phyloP scores from a whole-genome alignment of 208 protist genomes.

The Willaertia magna region DNA sequence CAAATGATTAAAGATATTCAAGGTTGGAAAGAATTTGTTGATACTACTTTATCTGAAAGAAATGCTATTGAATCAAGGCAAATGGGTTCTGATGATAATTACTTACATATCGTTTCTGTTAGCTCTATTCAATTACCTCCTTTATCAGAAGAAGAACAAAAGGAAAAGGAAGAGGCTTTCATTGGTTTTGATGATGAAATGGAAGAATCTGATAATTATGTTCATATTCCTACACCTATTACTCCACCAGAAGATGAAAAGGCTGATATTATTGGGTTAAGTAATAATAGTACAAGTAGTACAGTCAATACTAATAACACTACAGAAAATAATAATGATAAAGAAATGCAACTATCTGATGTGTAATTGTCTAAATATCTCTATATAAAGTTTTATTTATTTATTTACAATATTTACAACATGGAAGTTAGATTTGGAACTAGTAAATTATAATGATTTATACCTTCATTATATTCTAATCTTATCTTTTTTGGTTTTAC shows the following conservation, averaged over 20 bases:
- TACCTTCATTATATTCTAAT: not conserved
- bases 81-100: not conserved
- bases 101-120: not conserved
- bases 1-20: not conserved
- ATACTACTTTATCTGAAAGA: not conserved
- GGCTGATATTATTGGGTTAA: no score
- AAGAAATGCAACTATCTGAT: no score
- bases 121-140: not conserved
- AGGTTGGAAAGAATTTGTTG: conserved; percentile 3
- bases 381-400: no score
- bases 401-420: no score
- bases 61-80: not conserved
- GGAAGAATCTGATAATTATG: no score
- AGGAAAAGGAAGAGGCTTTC: not conserved
- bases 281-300: no score
- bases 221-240: no score
- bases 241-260: no score
- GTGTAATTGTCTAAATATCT: no score
- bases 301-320: no score
- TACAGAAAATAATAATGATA: no score
- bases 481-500: not conserved
- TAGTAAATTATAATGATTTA: not conserved
- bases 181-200: not conserved
- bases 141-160: not conserved
- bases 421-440: not conserved